Evolutionary conservation across 108 stramenopile genomes (phyloP).

Genomic region (Cyclotella baltica): DNA sequence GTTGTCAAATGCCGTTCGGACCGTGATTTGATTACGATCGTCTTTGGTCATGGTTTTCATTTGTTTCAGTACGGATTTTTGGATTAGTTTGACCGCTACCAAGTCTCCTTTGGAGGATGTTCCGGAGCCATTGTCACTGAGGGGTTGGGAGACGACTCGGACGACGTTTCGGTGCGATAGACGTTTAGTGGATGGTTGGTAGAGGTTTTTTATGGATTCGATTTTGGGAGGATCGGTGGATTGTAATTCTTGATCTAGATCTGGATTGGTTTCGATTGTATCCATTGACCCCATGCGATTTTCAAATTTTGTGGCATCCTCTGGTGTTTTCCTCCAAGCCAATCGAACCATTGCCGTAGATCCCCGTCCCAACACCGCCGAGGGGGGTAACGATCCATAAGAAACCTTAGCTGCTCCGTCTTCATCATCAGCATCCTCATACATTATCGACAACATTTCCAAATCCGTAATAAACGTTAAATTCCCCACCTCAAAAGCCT

Average conservation of each 20-base stretch:
- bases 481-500: constrained; percentile 31
- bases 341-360: constrained; percentile 18
- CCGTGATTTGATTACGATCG: constrained; percentile 50
- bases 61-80: constrained; percentile 81
- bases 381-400: constrained; percentile 7
- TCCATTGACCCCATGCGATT: background rate
- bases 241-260: background rate
- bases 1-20: constrained; percentile 80
- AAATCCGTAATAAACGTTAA: constrained; percentile 42
- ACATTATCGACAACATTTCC: constrained; percentile 41
- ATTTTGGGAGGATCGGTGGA: background rate
- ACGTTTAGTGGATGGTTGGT: background rate
- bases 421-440: constrained; percentile 15
- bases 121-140: background rate
- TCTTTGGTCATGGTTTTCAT: constrained; percentile 71
- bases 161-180: constrained; percentile 35
- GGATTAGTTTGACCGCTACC: constrained; percentile 87
- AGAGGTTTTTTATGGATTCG: background rate
- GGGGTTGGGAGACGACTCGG: constrained; percentile 11
- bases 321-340: constrained; percentile 23
- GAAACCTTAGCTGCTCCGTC: background rate
- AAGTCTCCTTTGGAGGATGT: constrained; percentile 54
- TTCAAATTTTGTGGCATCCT: background rate
- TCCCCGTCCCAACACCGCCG: constrained; percentile 13
- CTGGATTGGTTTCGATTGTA: background rate